Conservation (phyloP, 148 eudicot genomes). For the Camellia granthamiana region DNA sequence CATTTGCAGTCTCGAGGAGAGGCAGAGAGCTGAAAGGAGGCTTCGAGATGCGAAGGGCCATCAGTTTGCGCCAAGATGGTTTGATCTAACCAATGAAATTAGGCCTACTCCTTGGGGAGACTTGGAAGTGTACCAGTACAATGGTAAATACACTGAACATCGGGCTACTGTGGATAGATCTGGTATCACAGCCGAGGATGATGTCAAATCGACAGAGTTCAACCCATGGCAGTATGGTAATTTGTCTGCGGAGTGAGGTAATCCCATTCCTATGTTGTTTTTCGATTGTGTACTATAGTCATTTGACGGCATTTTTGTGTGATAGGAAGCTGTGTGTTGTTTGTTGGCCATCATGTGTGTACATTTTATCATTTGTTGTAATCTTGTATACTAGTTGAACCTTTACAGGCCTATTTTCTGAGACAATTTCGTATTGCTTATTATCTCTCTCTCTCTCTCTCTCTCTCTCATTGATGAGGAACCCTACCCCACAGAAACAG, state of each 20-base stretch:
- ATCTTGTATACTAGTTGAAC: neutral
- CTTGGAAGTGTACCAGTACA: conserved; percentile 64
- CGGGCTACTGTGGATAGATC: conserved; percentile 49
- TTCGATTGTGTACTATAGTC: neutral
- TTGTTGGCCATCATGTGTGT: neutral
- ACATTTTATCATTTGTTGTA: conserved; percentile 3
- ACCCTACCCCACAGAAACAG: too few relatives aligned
- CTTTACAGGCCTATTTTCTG: neutral
- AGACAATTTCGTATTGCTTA: neutral
- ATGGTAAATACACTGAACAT: conserved; percentile 62
- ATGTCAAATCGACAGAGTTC: conserved; percentile 46
- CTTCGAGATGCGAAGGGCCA: conserved; percentile 64
- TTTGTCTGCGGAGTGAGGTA: conserved; percentile 45
- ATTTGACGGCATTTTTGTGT: neutral
- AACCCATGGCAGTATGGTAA: conserved; percentile 79
- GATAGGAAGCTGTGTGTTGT: neutral
- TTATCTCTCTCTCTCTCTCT: neutral
- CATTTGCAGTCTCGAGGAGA: conserved; percentile 66
- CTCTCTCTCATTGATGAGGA: neutral
- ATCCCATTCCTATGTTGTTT: neutral
- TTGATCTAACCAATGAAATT: conserved; percentile 57
- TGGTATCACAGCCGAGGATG: conserved; percentile 30
- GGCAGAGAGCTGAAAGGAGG: conserved; percentile 81
- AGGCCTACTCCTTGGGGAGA: conserved; percentile 92
- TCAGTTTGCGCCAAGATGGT: conserved; percentile 68